phyloP scores from a whole-genome alignment of 495 filamentous ascomycete genomes.

The Talaromyces wortmannii region DNA sequence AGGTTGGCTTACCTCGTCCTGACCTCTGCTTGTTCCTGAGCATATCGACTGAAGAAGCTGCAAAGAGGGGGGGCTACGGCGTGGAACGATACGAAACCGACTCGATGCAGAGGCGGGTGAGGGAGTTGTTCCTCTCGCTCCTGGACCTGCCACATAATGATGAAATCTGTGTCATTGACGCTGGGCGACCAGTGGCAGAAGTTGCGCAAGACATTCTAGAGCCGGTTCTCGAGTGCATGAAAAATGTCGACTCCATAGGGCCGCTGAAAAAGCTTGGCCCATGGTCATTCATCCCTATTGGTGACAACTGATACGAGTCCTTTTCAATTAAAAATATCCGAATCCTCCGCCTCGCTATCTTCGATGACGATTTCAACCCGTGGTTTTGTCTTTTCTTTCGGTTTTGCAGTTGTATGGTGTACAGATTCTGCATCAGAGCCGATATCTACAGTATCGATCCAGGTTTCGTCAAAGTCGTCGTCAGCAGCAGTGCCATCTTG shows the following conservation, averaged over 20 bases:
- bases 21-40: conserved; percentile 86
- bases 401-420: conserved; percentile 5
- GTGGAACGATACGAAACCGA: conserved; percentile 82
- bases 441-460: conserved; percentile 23
- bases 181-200: conserved; percentile 42
- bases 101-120: conserved; percentile 74
- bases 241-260: conserved; percentile 24
- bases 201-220: conserved; percentile 53
- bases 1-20: conserved; percentile 80
- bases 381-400: conserved; percentile 7
- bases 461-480: conserved; percentile 31
- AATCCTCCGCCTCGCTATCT: conserved; percentile 55
- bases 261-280: conserved; percentile 33
- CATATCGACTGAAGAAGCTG: conserved; percentile 65
- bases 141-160: conserved; percentile 28
- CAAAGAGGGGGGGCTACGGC: conserved; percentile 75
- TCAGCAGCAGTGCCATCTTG: conserved; percentile 10
- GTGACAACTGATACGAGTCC: background rate
- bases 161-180: conserved; percentile 42
- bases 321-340: conserved; percentile 38
- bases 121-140: conserved; percentile 57
- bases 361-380: conserved; percentile 45
- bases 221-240: conserved; percentile 43
- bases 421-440: conserved; percentile 27
- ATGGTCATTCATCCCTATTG: conserved; percentile 19